Evolutionary conservation across 2,329 filamentous ascomycete genomes (phyloP).

Genomic region (Blastomyces gilchristii): DNA sequence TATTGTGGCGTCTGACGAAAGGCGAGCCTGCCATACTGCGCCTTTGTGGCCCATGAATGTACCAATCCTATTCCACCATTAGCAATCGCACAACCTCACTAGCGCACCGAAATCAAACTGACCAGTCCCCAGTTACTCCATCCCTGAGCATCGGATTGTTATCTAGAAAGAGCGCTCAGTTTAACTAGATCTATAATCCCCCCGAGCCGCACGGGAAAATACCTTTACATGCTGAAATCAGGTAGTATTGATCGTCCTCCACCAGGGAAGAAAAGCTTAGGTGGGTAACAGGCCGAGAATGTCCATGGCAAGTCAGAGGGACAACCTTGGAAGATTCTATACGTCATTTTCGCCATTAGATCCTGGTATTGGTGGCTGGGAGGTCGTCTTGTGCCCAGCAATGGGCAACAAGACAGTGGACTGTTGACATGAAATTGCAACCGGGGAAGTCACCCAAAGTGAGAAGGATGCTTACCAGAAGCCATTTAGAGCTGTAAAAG

Average conservation of each 20-base stretch:
- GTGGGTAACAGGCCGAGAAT: slow-evolving; percentile 85
- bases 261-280: slow-evolving; percentile 78
- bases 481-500: slow-evolving; percentile 3
- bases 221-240: slow-evolving; percentile 92
- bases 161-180: slow-evolving; percentile 45
- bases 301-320: slow-evolving; percentile 86
- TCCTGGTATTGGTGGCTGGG: not conserved
- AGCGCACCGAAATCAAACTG: slow-evolving; percentile 20
- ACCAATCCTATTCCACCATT: slow-evolving; percentile 55
- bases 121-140: slow-evolving; percentile 91
- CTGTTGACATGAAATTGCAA: not conserved
- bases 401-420: not conserved
- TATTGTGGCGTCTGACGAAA: slow-evolving; percentile 76
- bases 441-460: not conserved
- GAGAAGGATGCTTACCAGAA: slow-evolving; percentile 4
- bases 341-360: slow-evolving; percentile 5
- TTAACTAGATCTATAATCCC: not conserved
- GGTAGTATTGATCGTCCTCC: slow-evolving; percentile 75
- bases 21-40: slow-evolving; percentile 88
- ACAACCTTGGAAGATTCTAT: slow-evolving; percentile 38
- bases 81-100: slow-evolving; percentile 2
- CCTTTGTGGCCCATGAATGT: slow-evolving; percentile 98
- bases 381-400: not conserved
- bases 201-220: not conserved
- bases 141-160: slow-evolving; percentile 98